A percentile compares a stretch with the other conserved stretches of the same genome.
Conservation (phyloP, 495 filamentous ascomycete species). For the Achaetomiella virescens region DNA sequence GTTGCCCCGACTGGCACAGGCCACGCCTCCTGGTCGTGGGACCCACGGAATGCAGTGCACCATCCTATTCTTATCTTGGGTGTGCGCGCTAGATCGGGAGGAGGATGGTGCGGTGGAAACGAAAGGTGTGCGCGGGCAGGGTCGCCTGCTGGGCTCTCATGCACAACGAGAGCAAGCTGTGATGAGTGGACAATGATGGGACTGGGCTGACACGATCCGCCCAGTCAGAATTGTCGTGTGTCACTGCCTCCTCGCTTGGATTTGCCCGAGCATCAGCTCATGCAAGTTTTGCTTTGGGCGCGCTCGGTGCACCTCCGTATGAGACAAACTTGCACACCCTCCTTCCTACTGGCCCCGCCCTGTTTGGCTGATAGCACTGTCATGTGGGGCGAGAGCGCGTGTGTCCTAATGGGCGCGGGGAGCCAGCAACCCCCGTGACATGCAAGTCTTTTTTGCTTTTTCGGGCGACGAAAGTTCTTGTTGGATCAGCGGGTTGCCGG, state of each 20-base stretch:
- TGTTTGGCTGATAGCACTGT: background rate
- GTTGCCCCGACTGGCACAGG: constrained; percentile 18
- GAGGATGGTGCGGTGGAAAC: constrained; percentile 19
- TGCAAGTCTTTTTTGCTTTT: constrained; percentile 17
- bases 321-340: background rate
- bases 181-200: constrained; percentile 27
- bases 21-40: constrained; percentile 25
- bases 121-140: constrained; percentile 10
- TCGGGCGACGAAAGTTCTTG: constrained; percentile 4
- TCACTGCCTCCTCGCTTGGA: constrained; percentile 25
- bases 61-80: constrained; percentile 32
- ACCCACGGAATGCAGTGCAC: constrained; percentile 26
- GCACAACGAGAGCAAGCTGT: constrained; percentile 24
- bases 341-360: constrained; percentile 7
- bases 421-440: constrained; percentile 36
- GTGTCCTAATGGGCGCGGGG: constrained; percentile 27
- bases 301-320: background rate
- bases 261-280: constrained; percentile 10
- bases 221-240: constrained; percentile 29
- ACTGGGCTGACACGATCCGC: constrained; percentile 29
- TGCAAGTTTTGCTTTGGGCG: constrained; percentile 2
- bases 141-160: constrained; percentile 19
- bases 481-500: constrained; percentile 22
- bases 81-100: constrained; percentile 24
- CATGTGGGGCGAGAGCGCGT: background rate